These are phyloP conservation scores for Candida gigantensis DNA, from an alignment of 1,139 yeast species.

Conservation along the genomic window DNA sequence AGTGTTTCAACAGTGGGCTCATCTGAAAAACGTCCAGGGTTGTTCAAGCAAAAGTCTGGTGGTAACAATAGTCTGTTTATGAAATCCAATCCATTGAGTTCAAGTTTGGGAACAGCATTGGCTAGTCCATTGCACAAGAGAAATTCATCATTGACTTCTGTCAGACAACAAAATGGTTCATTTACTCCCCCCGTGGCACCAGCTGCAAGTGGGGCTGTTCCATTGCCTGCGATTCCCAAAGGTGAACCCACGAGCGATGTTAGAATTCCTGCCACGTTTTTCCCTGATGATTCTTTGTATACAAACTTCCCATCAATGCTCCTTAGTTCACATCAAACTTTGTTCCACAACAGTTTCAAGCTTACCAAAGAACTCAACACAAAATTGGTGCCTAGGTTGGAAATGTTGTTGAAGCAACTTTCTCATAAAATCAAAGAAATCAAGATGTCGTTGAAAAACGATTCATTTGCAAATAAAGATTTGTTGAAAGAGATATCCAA, in stretches of 20 bases:
- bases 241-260: constrained; percentile 25
- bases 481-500: constrained; percentile 41
- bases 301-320: constrained; percentile 37
- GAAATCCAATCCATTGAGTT: constrained; percentile 13
- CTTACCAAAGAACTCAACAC: constrained; percentile 34
- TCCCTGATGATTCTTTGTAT: constrained; percentile 40
- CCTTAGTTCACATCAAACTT: constrained; percentile 37
- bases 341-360: constrained; percentile 29
- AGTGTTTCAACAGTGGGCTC: constrained; percentile 12
- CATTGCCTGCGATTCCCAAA: constrained; percentile 3
- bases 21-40: constrained; percentile 29
- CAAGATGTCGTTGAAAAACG: constrained; percentile 42
- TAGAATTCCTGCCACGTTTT: constrained; percentile 47
- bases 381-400: constrained; percentile 43
- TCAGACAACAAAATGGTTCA: constrained; percentile 2
- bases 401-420: constrained; percentile 38
- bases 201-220: constrained; percentile 6
- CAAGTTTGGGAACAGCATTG: background rate
- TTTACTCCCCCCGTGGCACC: constrained; percentile 7
- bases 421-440: constrained; percentile 46
- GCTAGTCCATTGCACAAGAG: constrained; percentile 20
- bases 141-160: constrained; percentile 7
- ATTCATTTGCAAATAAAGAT: constrained; percentile 42
- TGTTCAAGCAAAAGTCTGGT: constrained; percentile 38
- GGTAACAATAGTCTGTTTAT: constrained; percentile 16